phyloP scores from a whole-genome alignment of 768 basidiomycete species.

The Serendipita sp. region DNA sequence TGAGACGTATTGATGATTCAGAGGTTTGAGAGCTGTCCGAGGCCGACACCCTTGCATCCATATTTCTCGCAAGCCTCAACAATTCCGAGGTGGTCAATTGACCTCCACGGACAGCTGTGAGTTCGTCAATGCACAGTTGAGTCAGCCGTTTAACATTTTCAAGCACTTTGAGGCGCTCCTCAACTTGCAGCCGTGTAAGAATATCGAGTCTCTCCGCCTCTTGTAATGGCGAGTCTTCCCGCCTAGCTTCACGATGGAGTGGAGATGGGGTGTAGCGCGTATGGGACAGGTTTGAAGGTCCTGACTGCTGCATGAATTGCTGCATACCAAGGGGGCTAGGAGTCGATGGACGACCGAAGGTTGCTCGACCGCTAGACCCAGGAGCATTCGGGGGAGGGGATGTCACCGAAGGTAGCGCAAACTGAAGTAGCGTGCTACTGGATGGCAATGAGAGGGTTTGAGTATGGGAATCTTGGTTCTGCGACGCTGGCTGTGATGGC shows the following conservation, averaged over 20 bases:
- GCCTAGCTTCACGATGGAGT: neutral
- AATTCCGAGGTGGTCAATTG: neutral
- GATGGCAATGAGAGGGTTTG: neutral
- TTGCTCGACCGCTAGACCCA: neutral
- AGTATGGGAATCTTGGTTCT: neutral
- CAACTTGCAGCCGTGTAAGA: neutral
- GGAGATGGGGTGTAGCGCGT: neutral
- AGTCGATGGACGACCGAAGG: neutral
- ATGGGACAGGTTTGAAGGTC: neutral
- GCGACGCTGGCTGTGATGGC: neutral
- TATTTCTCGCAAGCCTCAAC: neutral
- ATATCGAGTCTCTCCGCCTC: neutral
- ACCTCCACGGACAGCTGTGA: neutral
- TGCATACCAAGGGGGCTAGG: neutral
- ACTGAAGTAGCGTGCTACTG: neutral
- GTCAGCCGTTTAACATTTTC: neutral
- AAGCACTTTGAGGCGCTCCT: neutral
- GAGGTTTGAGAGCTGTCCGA: neutral
- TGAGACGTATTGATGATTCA: neutral
- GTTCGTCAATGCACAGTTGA: slow-evolving; percentile 2
- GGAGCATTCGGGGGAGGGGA: neutral
- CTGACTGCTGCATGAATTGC: neutral
- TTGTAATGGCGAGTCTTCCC: neutral
- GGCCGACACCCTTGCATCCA: neutral
- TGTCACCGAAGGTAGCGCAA: neutral